Evolutionary conservation across 1,284 basidiomycete genomes (phyloP), one percentile per base, ranked within the genome.

Genomic region (Pisolithus thermaeus): DNA sequence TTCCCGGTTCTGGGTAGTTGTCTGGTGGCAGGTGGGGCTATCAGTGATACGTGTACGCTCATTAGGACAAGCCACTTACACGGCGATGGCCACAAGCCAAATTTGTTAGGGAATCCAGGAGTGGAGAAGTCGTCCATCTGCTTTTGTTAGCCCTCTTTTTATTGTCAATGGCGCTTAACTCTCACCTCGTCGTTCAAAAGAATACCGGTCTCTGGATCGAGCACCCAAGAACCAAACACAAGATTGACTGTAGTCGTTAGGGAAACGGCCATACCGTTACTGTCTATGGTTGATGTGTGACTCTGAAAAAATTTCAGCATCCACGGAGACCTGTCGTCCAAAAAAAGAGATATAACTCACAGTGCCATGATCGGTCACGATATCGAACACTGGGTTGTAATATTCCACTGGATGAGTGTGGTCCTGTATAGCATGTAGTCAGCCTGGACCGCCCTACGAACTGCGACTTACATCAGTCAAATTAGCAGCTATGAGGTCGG

Each of bases 61-160:
- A 6, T 7, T n/a, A 46, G 45, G 41, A 38, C 16, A 16, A 25
- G 32, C 18, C 22, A 42, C 80, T 58, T 62, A 88, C 87, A 92
- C 7, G 93, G 92, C 18, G 88, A 91, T 3, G 92, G 87, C 70
- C 76, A 83, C 20, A 97, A 73, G 2, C 92, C 94, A 63, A 92
- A 95, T 1, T 76, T 81, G 59, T 97, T 94, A 6, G 90, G 79
- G 18, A 70, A 68, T 4, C 89, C 92, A 0, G 92, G 92, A 1
- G 77, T 85, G 7, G 90, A 87, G 66, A 95, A 95, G 67, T 97
- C 93, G 59, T 93, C 90, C 86, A 90, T 89, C 78, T 80, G 30
- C n/a, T 39, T 47, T 12, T 36, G 35, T 54, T 51, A 32, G 39
- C 45, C 41, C 61, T 60, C 23, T 30, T 11, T 9, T 30, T 28